Percentiles rank a stretch among this genome's conserved stretches.
Conservation (phyloP, 495 filamentous ascomycete species). For the Talaromyces trachyspermus region DNA sequence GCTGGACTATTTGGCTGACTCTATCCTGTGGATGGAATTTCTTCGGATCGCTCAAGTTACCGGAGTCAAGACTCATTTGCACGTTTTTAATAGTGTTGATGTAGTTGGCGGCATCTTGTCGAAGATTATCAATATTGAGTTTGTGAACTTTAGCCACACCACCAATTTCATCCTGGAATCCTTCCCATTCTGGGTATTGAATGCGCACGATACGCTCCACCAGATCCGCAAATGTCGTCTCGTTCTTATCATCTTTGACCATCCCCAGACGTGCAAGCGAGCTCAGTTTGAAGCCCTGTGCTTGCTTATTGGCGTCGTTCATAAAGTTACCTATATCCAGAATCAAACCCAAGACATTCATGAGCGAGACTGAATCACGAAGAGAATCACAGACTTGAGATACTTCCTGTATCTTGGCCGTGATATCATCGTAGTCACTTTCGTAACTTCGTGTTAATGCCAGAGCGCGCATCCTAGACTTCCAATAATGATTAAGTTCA, state of each 20-base stretch:
- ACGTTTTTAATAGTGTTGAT: conserved; percentile 93
- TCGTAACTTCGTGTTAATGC: conserved; percentile 79
- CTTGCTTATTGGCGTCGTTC: conserved; percentile 99
- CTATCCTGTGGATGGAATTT: conserved; percentile 98
- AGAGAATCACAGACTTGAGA: conserved; percentile 82
- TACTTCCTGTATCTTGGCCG: conserved; percentile 70
- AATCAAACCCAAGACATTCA: conserved; percentile 93
- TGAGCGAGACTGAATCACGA: conserved; percentile 81
- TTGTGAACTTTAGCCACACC: conserved; percentile 82
- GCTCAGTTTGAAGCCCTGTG: conserved; percentile 93
- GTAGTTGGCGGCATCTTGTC: conserved; percentile 83
- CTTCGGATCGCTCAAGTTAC: conserved; percentile 92
- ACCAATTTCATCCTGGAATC: conserved; percentile 75
- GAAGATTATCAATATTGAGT: conserved; percentile 88
- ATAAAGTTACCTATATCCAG: conserved; percentile 98
- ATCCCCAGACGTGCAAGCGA: conserved; percentile 91
- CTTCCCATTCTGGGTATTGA: conserved; percentile 94
- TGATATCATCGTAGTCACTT: conserved; percentile 84
- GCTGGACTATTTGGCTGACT: conserved; percentile 82
- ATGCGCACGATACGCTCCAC: conserved; percentile 96
- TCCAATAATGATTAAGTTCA: conserved; percentile 98
- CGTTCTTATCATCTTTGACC: conserved; percentile 98
- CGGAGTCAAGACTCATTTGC: conserved; percentile 82
- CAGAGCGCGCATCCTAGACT: conserved; percentile 88
- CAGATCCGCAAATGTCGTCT: conserved; percentile 89